Evolutionary conservation across 2,329 filamentous ascomycete genomes (phyloP), one percentile per base, ranked within the genome.

Genomic region (Botrytis pseudocinerea): DNA sequence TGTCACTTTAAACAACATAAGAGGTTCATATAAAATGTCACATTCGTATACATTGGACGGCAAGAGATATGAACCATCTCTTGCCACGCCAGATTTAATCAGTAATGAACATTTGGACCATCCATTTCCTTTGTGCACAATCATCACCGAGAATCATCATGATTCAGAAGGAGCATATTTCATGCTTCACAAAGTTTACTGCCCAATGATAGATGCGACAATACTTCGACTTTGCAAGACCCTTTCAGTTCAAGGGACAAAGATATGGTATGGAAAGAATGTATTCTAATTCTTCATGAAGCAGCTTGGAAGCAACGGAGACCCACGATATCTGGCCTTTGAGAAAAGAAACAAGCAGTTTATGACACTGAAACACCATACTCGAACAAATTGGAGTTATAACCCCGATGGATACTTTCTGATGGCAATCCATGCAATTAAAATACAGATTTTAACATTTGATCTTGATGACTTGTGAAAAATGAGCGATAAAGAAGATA

Each of bases 1-100:
- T 40, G 64, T 66, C 35, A 66, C 44, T 1, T 51, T 14, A 4
- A 66, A n/a, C 28, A 66, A 66, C 3, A 35, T 20, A 22, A 18
- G 9, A 12, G 8, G 22, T 9, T 20, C 20, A 8, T 66, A 66
- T 8, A 66, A 66, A 18, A 20, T 40, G 9, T 44, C 46, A 51
- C 64, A 54, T 4, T 44, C 64, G 16, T 64, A 64, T n/a, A 64
- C 61, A 22, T 46, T 64, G 8, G 61, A 64, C 28, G 61, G 61
- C 18, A 6, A 46, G n/a, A 64, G 40, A 46, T 46, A 46, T 32
- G 16, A n/a, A 16, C n/a, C 51, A 18, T 35, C 32, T 35, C 32
- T 35, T 35, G 32, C 2, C 32, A 2, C 32, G 32, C 51, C 51
- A 18, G 14, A 28, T 3, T n/a, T 18, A 3, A n/a, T 0, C 2